These are phyloP conservation scores for Taxillus chinensis DNA, from an alignment of 164 flowering plant genomes.

Conservation along the genomic window DNA sequence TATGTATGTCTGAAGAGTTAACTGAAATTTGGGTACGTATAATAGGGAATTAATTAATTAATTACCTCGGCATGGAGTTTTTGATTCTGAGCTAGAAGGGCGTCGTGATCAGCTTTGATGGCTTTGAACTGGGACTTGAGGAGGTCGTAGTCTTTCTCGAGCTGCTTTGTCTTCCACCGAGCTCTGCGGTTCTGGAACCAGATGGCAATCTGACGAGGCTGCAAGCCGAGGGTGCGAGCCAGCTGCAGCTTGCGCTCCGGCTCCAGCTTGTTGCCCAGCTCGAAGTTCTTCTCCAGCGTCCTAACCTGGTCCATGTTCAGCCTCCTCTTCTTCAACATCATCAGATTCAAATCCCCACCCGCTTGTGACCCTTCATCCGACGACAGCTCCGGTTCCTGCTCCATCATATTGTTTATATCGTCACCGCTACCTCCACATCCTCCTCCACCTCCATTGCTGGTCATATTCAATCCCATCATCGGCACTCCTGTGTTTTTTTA, in stretches of 20 bases:
- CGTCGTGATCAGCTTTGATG: conserved; percentile 61
- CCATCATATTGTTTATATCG: conserved; percentile 20
- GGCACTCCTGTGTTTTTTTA: neutral
- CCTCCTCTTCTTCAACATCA: conserved; percentile 48
- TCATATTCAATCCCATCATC: conserved; percentile 32
- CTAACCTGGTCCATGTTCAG: conserved; percentile 77
- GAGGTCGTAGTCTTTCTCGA: conserved; percentile 78
- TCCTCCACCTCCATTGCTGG: conserved; percentile 48
- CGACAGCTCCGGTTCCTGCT: conserved; percentile 34
- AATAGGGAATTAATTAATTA: neutral
- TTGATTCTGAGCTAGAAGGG: conserved; percentile 63
- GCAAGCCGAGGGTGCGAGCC: conserved; percentile 70
- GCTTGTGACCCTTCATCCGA: conserved; percentile 42
- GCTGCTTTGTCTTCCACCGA: conserved; percentile 87
- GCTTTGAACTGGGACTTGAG: conserved; percentile 68
- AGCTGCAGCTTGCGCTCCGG: conserved; percentile 88
- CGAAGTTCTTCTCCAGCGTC: conserved; percentile 79
- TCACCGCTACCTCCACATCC: conserved; percentile 29
- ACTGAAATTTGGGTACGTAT: too few relatives aligned
- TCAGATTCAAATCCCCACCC: conserved; percentile 22
- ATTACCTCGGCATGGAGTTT: conserved; percentile 65
- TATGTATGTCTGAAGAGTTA: neutral
- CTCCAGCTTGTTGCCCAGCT: conserved; percentile 81
- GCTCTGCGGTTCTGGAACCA: conserved; percentile 93
- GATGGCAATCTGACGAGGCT: conserved; percentile 79